Conservation (phyloP, 1,139 yeast genomes). For the Scheffersomyces insectosa region DNA sequence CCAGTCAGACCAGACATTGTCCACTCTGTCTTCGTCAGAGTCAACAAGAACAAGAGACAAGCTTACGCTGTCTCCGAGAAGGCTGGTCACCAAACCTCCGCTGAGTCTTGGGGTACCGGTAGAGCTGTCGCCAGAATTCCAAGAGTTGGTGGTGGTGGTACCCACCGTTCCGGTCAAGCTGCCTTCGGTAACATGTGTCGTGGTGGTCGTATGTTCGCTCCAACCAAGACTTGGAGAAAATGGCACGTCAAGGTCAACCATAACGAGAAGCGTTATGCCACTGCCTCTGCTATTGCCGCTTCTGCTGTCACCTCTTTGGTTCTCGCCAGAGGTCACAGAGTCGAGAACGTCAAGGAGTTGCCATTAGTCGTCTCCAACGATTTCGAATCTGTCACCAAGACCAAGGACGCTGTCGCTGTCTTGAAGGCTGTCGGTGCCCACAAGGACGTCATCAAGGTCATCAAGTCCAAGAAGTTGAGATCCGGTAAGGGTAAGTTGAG, state of each 20-base stretch:
- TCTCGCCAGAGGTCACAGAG: slow-evolving; percentile 99
- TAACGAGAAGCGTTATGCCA: slow-evolving; percentile 99
- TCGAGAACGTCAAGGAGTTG: slow-evolving; percentile 96
- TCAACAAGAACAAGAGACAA: slow-evolving; percentile 99
- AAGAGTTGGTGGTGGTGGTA: slow-evolving; percentile 99
- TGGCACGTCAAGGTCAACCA: slow-evolving; percentile 99
- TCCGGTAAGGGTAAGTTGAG: slow-evolving; percentile 99
- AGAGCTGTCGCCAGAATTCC: slow-evolving; percentile 99
- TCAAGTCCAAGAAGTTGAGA: slow-evolving; percentile 98
- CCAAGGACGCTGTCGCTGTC: slow-evolving; percentile 98
- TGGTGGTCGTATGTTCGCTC: slow-evolving; percentile 99
- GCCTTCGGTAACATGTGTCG: slow-evolving; percentile 99
- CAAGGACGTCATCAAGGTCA: slow-evolving; percentile 96
- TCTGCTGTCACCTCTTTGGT: slow-evolving; percentile 98
- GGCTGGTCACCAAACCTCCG: slow-evolving; percentile 99
- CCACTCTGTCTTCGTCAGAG: slow-evolving; percentile 97
- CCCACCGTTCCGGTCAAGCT: slow-evolving; percentile 99
- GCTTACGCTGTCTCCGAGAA: slow-evolving; percentile 99
- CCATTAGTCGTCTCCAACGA: slow-evolving; percentile 97
- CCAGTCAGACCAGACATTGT: slow-evolving; percentile 99
- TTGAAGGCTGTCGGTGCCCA: slow-evolving; percentile 99
- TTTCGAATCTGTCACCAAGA: slow-evolving; percentile 89
- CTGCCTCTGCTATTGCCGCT: slow-evolving; percentile 99
- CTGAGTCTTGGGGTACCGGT: slow-evolving; percentile 99
- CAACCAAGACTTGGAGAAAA: slow-evolving; percentile 99